Evolutionary conservation across 495 filamentous ascomycete genomes (phyloP).

Genomic region (Penicillium lagena): DNA sequence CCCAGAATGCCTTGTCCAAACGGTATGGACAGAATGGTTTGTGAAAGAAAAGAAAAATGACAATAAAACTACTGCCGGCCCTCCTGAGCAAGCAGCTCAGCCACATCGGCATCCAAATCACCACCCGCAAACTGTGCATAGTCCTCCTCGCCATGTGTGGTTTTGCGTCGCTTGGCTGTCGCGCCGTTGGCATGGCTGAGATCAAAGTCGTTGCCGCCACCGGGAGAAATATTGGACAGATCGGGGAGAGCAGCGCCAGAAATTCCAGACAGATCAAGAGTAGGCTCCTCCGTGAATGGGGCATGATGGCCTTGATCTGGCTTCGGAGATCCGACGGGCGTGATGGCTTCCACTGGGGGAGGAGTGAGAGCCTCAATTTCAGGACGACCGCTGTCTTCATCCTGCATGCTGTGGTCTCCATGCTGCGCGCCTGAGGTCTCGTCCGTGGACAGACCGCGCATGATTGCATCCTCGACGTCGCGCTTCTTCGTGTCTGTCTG

Average conservation of each 20-base stretch:
- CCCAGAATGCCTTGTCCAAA: too few species aligned
- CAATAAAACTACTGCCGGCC: conserved; percentile 8
- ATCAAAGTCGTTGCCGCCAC: conserved; percentile 22
- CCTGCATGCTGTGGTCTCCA: conserved; percentile 30
- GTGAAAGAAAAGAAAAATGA: not conserved
- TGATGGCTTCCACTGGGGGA: conserved; percentile 50
- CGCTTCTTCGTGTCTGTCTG: conserved; percentile 70
- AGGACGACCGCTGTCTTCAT: conserved; percentile 56
- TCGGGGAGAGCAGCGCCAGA: conserved; percentile 36
- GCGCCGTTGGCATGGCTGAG: conserved; percentile 27
- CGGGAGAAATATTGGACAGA: conserved; percentile 43
- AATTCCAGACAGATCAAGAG: conserved; percentile 1
- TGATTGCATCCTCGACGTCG: conserved; percentile 84
- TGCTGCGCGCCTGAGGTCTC: conserved; percentile 31
- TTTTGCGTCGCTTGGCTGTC: conserved; percentile 66
- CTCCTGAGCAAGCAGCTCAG: conserved; percentile 65
- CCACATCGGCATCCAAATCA: conserved; percentile 76
- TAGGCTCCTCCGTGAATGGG: conserved; percentile 20
- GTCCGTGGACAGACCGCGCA: conserved; percentile 63
- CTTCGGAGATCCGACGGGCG: conserved; percentile 39
- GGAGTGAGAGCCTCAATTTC: conserved; percentile 81
- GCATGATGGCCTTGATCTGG: conserved; percentile 20
- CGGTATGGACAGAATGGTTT: not conserved
- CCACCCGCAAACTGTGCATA: conserved; percentile 62
- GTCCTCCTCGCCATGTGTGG: conserved; percentile 60